These are phyloP conservation scores for Apophysomyces variabilis DNA, from an alignment of 371 early-diverging fungal species.

Conservation along the genomic window DNA sequence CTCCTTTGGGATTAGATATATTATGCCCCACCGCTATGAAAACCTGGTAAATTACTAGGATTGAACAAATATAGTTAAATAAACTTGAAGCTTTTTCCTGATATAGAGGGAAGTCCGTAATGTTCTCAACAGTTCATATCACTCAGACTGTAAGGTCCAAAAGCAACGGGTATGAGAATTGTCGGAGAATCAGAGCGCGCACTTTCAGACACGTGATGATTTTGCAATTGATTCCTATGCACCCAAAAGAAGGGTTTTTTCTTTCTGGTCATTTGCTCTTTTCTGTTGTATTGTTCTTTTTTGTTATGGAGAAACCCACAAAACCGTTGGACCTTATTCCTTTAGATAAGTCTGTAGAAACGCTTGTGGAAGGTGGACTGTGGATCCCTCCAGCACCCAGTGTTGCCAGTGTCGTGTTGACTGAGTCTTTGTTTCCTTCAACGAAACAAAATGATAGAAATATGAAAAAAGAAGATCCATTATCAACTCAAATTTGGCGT, in stretches of 20 bases:
- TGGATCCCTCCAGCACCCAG: background rate
- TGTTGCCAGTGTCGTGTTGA: slow-evolving; percentile 14
- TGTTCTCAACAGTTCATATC: no score
- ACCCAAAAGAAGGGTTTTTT: background rate
- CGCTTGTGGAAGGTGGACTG: background rate
- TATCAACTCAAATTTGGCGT: slow-evolving; percentile 70
- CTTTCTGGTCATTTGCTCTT: background rate
- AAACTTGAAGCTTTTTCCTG: no score
- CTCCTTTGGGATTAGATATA: no score
- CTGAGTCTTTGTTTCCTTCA: slow-evolving; percentile 28
- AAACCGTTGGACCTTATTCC: background rate
- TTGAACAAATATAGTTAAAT: no score
- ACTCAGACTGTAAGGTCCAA: no score
- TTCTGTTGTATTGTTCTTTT: background rate
- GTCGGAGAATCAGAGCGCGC: no score
- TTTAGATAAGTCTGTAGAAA: background rate
- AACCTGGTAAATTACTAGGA: no score
- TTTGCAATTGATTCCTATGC: background rate
- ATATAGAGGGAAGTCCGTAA: no score
- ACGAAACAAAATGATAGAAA: slow-evolving; percentile 25
- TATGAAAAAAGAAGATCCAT: slow-evolving; percentile 52
- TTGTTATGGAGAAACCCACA: background rate
- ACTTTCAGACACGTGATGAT: no score
- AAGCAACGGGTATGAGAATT: no score
- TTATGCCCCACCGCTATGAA: no score